Conservation (phyloP, 257 asterid genomes). For the Fraxinus pennsylvanica region DNA sequence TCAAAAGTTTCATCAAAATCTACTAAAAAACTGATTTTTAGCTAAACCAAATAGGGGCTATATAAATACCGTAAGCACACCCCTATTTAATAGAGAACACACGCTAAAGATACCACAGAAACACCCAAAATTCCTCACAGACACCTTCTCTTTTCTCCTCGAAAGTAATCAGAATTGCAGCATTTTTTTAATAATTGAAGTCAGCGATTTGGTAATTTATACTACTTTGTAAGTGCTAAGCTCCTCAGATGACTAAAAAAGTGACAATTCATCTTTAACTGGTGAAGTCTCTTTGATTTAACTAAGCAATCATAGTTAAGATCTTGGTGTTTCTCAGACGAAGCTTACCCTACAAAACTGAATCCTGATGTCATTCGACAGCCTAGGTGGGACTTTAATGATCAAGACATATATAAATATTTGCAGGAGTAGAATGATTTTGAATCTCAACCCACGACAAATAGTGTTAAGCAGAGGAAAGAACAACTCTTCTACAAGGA, state of each 20-base stretch:
- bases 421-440: not conserved
- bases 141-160: slow-evolving; percentile 3
- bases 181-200: slow-evolving; percentile 1
- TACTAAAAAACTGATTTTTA: no score
- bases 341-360: not conserved
- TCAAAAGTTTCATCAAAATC: no score
- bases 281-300: not conserved
- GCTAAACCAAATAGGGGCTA: no score
- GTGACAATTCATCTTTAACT: not conserved
- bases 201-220: not conserved
- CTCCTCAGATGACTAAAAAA: not conserved
- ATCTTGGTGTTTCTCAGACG: slow-evolving; percentile 1
- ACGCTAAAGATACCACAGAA: slow-evolving; percentile 12
- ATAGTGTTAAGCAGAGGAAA: slow-evolving; percentile 21
- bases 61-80: slow-evolving; percentile 9
- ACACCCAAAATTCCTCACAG: slow-evolving; percentile 11
- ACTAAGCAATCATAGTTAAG: slow-evolving; percentile 18
- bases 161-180: not conserved
- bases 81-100: slow-evolving; percentile 8
- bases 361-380: slow-evolving; percentile 10
- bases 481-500: slow-evolving; percentile 4
- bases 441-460: not conserved
- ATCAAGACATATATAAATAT: not conserved
- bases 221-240: not conserved
- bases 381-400: slow-evolving; percentile 1